Percentiles rank a stretch among this genome's conserved stretches.
phyloP scores from a whole-genome alignment of 495 filamentous ascomycete genomes.

The Corynascus novoguineensis region DNA sequence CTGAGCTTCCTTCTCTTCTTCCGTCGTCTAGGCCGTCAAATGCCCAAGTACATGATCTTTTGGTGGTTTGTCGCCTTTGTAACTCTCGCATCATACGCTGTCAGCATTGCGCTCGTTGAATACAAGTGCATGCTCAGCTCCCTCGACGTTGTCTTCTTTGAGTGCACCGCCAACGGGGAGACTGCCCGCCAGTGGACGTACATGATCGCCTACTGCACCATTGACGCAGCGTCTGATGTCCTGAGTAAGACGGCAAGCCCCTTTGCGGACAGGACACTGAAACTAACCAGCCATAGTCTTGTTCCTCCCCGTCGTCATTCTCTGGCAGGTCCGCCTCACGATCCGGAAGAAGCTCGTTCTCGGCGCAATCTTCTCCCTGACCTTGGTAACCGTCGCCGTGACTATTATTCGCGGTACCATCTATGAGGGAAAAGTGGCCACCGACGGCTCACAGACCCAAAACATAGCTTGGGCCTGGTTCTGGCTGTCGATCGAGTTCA shows the following conservation, averaged over 20 bases:
- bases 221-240: conserved; percentile 24
- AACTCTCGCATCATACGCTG: conserved; percentile 8
- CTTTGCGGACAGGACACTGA: not conserved
- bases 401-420: conserved; percentile 23
- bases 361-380: conserved; percentile 25
- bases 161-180: not conserved
- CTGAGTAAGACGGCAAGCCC: conserved; percentile 18
- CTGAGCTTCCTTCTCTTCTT: conserved; percentile 32
- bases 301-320: conserved; percentile 22
- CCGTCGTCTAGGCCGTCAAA: conserved; percentile 24
- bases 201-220: not conserved
- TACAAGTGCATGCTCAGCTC: conserved; percentile 15
- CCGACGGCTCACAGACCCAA: not conserved
- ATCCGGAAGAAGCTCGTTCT: conserved; percentile 25
- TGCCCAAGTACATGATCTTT: conserved; percentile 16
- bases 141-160: conserved; percentile 1
- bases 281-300: conserved; percentile 17
- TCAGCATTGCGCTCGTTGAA: conserved; percentile 9
- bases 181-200: not conserved
- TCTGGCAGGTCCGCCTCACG: conserved; percentile 22
- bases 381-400: conserved; percentile 24
- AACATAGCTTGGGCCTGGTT: conserved; percentile 16
- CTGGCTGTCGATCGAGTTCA: conserved; percentile 18
- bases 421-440: not conserved
- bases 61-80: conserved; percentile 26